Evolutionary conservation across 768 basidiomycete genomes (phyloP).

Genomic region (Hericium coralloides): DNA sequence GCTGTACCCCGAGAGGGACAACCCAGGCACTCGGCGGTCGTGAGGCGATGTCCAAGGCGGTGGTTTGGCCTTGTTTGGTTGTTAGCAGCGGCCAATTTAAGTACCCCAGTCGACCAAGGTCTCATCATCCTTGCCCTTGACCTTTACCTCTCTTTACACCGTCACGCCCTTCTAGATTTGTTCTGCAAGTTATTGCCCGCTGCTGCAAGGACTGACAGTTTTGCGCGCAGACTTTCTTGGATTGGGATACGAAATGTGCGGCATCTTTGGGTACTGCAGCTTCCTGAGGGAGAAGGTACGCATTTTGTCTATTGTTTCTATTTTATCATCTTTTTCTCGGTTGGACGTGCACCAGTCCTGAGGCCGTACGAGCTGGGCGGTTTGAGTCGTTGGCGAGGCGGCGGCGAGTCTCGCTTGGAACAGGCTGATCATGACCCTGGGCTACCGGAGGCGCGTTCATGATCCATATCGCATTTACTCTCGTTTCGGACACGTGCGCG

Average conservation of each 20-base stretch:
- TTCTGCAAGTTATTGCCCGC: no score
- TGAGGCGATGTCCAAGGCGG: not conserved
- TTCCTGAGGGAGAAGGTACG: constrained; percentile 90
- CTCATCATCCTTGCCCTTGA: not conserved
- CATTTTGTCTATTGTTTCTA: not conserved
- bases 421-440: no score
- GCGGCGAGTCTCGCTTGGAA: no score
- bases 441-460: not conserved
- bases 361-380: no score
- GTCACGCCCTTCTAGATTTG: not conserved
- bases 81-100: not conserved
- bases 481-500: not conserved
- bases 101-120: not conserved
- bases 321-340: not conserved
- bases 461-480: not conserved
- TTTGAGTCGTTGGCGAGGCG: no score
- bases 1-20: not conserved
- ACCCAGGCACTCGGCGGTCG: not conserved
- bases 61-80: constrained; percentile 2
- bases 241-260: constrained; percentile 51
- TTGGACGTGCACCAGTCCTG: no score
- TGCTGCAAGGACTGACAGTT: not conserved
- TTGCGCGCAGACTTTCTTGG: not conserved
- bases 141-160: not conserved
- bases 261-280: constrained; percentile 95